A percentile compares a stretch with the other conserved stretches of the same genome.
Conservation (phyloP, 176 grass and related monocot species). For the Aegilops bicornis region DNA sequence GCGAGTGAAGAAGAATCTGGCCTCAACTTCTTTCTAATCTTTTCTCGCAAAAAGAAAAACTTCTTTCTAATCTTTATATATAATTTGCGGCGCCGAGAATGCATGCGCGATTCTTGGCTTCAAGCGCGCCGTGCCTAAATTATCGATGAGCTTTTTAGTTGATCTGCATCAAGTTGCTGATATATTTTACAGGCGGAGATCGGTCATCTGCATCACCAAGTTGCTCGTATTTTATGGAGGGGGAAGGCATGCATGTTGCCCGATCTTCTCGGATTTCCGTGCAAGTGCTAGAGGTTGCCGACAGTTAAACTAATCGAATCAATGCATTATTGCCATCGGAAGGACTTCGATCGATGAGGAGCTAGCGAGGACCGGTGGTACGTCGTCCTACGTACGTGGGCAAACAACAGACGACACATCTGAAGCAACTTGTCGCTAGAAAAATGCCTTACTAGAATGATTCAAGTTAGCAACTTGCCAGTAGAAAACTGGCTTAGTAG, state of each 20-base stretch:
- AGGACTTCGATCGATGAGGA: neutral
- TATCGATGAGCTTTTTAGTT: neutral
- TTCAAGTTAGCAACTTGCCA: neutral
- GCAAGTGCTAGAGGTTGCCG: neutral
- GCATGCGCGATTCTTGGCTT: neutral
- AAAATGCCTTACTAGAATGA: neutral
- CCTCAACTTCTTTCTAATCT: neutral
- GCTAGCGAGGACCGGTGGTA: neutral
- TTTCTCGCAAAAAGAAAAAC: neutral
- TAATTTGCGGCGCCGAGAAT: neutral
- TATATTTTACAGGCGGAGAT: neutral
- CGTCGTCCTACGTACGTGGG: constrained; percentile 2
- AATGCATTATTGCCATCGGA: neutral
- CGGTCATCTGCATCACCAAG: neutral
- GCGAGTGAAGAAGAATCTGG: neutral
- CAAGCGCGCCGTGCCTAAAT: neutral
- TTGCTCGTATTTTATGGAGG: neutral
- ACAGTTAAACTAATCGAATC: neutral
- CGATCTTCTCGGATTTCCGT: neutral
- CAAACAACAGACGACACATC: constrained; percentile 36
- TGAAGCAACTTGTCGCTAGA: constrained; percentile 3
- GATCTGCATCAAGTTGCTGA: neutral
- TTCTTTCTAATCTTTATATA: neutral
- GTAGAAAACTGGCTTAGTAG: neutral
- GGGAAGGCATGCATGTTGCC: neutral